A percentile compares a stretch with the other conserved stretches of the same genome.
Conservation (phyloP, 78 protist species). For the Pigoraptor vietnamica region DNA sequence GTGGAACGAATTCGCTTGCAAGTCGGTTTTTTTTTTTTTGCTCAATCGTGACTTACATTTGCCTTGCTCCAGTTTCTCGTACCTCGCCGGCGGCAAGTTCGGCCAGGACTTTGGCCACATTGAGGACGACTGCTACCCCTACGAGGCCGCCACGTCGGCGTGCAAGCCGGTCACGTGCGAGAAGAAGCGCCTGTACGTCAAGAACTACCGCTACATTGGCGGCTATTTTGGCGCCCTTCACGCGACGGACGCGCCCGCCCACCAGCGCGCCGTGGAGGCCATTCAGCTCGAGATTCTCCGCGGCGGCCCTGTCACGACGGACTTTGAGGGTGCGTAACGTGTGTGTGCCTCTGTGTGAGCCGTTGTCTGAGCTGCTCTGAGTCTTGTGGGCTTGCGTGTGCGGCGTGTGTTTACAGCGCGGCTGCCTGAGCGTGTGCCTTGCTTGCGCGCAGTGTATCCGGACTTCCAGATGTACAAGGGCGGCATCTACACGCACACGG, state of each 20-base stretch:
- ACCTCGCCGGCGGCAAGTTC: not conserved
- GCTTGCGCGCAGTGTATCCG: not conserved
- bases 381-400: not conserved
- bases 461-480: not conserved
- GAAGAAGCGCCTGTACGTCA: not conserved
- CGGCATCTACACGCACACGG: not conserved
- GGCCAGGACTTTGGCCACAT: not conserved
- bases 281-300: not conserved
- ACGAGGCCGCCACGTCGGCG: not conserved
- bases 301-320: not conserved
- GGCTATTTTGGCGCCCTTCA: not conserved
- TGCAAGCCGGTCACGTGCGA: not conserved
- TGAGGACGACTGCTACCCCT: not conserved
- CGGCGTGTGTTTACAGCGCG: not conserved
- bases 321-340: not conserved
- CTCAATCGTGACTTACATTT: too few species aligned
- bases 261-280: not conserved
- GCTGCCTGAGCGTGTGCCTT: not conserved
- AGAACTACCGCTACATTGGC: not conserved
- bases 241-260: not conserved
- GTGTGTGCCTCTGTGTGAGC: too few species aligned
- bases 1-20: not conserved
- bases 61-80: too few species aligned
- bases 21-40: too few species aligned
- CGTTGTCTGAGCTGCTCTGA: too few species aligned